These are phyloP conservation scores for Podospora comata DNA, from an alignment of 495 filamentous ascomycete species.

Conservation along the genomic window DNA sequence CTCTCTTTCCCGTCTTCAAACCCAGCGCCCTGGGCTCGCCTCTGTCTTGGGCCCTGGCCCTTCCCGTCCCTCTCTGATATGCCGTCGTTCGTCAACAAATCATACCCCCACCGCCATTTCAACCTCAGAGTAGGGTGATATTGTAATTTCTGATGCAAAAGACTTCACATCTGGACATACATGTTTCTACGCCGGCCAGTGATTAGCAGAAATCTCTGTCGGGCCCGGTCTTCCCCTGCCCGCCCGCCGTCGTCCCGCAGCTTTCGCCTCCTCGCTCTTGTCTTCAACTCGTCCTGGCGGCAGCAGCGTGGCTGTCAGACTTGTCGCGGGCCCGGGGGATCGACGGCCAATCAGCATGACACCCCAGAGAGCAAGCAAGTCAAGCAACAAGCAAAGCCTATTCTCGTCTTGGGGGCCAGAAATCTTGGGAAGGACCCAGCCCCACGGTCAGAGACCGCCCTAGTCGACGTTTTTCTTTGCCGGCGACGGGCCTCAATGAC, in stretches of 20 bases:
- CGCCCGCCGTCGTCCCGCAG: conserved; percentile 2
- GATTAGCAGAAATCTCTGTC: conserved; percentile 1
- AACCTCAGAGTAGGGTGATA: background rate
- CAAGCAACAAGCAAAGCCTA: conserved; percentile 2
- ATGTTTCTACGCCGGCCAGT: background rate
- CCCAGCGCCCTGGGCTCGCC: conserved; percentile 4
- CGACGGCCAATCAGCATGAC: background rate
- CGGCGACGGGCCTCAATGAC: background rate
- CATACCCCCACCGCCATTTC: background rate
- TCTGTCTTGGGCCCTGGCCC: background rate
- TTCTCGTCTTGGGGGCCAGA: background rate
- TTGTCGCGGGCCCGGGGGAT: background rate
- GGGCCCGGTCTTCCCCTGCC: background rate
- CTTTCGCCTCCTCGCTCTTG: background rate
- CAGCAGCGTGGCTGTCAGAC: background rate
- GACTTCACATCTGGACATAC: background rate
- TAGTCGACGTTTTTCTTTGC: background rate
- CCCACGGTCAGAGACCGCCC: background rate
- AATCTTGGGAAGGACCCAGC: background rate
- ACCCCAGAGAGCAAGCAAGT: conserved; percentile 1
- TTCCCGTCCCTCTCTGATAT: background rate
- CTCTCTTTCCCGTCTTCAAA: background rate
- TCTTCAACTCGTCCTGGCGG: background rate
- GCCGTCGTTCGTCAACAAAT: background rate
- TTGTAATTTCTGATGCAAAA: conserved; percentile 3